phyloP scores from a whole-genome alignment of 1,139 yeast species.

The Suhomyces bribrorum region DNA sequence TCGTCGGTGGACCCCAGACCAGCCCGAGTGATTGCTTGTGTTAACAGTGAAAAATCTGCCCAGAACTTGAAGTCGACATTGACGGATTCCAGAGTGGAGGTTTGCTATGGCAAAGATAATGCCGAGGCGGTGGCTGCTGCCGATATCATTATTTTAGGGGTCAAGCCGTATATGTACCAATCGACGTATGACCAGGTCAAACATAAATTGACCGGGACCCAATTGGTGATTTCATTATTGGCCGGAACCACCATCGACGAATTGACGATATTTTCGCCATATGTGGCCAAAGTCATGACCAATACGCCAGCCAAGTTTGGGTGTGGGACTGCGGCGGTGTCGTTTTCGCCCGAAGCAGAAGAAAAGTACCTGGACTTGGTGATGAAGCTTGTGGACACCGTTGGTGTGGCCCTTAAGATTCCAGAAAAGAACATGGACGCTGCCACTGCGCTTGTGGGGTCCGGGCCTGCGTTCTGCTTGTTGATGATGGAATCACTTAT shows the following conservation, averaged over 20 bases:
- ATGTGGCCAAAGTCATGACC: conserved; percentile 92
- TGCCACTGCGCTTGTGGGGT: conserved; percentile 92
- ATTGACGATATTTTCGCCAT: conserved; percentile 52
- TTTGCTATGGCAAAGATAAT: conserved; percentile 56
- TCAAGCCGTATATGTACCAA: conserved; percentile 81
- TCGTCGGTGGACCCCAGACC: conserved; percentile 62
- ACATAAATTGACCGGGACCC: conserved; percentile 47
- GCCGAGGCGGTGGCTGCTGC: conserved; percentile 60
- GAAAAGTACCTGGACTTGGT: conserved; percentile 53
- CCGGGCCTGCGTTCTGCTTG: conserved; percentile 94
- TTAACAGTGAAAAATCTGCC: conserved; percentile 57
- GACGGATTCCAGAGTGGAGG: conserved; percentile 42
- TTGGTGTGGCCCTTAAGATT: conserved; percentile 70
- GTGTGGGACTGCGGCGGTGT: conserved; percentile 88
- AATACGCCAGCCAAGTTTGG: conserved; percentile 95
- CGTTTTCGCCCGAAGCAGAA: conserved; percentile 57
- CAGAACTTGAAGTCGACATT: conserved; percentile 43
- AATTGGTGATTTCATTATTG: conserved; percentile 75
- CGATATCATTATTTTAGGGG: conserved; percentile 75
- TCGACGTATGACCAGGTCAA: conserved; percentile 52
- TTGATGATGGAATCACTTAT: conserved; percentile 87
- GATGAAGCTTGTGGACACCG: conserved; percentile 58
- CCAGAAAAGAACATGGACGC: conserved; percentile 95
- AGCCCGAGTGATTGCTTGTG: conserved; percentile 71
- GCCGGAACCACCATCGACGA: conserved; percentile 91